phyloP scores from a whole-genome alignment of 176 grass and related monocot genomes.

The Carex pumila region DNA sequence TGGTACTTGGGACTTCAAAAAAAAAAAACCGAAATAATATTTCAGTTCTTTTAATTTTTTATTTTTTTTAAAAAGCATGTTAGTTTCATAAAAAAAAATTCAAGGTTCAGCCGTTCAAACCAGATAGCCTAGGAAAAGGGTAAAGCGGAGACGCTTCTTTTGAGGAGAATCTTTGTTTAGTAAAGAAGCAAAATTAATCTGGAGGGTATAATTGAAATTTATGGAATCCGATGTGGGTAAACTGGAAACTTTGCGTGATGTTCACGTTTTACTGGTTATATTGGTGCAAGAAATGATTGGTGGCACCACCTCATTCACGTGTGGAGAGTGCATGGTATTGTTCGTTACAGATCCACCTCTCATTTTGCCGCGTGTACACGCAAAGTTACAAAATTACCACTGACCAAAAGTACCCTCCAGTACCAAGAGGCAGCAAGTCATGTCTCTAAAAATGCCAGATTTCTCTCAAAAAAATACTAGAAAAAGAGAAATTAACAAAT shows the following conservation, averaged over 20 bases:
- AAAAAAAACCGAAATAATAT: too few relatives aligned
- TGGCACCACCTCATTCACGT: neutral
- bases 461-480: neutral
- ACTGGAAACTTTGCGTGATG: neutral
- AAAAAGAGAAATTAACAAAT: neutral
- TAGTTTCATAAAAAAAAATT: too few relatives aligned
- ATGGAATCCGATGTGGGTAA: neutral
- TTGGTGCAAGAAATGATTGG: conserved; percentile 7
- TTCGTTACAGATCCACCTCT: conserved; percentile 8
- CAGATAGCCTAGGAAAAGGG: neutral
- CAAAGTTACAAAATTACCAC: conserved; percentile 7
- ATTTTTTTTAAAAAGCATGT: too few relatives aligned
- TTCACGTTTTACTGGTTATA: conserved; percentile 4
- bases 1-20: too few relatives aligned
- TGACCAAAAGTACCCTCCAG: neutral
- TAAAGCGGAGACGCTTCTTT: conserved; percentile 8
- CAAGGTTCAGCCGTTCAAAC: neutral
- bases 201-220: neutral
- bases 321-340: neutral
- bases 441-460: neutral
- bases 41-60: too few relatives aligned
- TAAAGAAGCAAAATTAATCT: conserved; percentile 11
- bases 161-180: conserved; percentile 24
- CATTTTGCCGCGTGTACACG: conserved; percentile 3
- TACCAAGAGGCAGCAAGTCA: neutral